phyloP scores from a whole-genome alignment of 495 filamentous ascomycete genomes.

The Parathielavia appendiculata region DNA sequence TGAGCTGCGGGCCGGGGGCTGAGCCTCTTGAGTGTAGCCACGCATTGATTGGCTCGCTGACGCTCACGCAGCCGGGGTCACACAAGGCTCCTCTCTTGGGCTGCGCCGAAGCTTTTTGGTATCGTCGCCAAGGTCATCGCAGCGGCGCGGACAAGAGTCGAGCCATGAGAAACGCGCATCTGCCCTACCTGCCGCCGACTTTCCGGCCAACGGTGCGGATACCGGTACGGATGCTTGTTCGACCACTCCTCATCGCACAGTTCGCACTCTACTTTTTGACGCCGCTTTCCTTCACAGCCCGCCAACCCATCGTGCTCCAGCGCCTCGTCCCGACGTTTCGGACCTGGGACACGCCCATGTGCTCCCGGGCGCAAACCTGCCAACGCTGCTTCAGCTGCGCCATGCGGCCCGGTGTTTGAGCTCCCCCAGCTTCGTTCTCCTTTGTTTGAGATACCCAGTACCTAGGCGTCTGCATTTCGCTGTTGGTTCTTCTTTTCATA shows the following conservation, averaged over 20 bases:
- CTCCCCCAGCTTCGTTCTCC: constrained; percentile 16
- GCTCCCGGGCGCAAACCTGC: constrained; percentile 14
- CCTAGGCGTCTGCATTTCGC: constrained; percentile 2
- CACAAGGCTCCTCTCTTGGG: constrained; percentile 10
- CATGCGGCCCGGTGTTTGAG: constrained; percentile 28
- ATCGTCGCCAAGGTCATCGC: constrained; percentile 19
- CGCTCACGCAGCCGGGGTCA: constrained; percentile 12
- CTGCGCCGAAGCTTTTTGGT: constrained; percentile 11
- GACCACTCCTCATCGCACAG: not conserved
- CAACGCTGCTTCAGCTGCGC: constrained; percentile 23
- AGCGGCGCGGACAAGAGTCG: constrained; percentile 19
- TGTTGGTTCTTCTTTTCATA: constrained; percentile 3
- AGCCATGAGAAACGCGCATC: not conserved
- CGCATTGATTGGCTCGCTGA: constrained; percentile 16
- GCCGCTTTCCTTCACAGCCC: not conserved
- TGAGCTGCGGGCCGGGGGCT: constrained; percentile 18
- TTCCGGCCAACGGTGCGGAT: constrained; percentile 18
- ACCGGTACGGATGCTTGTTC: not conserved
- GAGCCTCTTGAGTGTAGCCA: constrained; percentile 11
- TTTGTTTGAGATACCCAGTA: constrained; percentile 26
- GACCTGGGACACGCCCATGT: constrained; percentile 10
- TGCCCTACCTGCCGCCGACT: constrained; percentile 11
- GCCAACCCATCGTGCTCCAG: not conserved
- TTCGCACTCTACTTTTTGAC: not conserved
- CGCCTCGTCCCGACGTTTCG: not conserved